Evolutionary conservation across 805 yeast genomes (phyloP), one percentile per base, ranked within the genome.

Genomic region (Nakazawaea holstii): DNA sequence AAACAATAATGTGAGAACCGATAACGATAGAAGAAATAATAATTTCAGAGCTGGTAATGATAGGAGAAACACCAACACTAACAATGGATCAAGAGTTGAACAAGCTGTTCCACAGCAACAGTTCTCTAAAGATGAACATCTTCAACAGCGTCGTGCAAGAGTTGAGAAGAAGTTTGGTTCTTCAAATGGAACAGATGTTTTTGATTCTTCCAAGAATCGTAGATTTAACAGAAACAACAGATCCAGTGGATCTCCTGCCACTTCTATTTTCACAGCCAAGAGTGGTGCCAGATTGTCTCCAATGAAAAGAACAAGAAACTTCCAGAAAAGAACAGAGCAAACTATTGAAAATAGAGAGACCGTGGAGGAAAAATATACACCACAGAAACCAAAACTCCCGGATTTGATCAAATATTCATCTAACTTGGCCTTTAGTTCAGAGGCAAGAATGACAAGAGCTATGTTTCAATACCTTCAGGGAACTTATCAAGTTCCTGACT

Each of bases 381-480:
- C 49, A 26, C 10, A 26, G 14, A 35, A 35, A 14, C 49, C 49
- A n/a, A 27, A n/a, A 9, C 49, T 40, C 30, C 31, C 45, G 2
- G 49, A 46, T 13, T 46, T 46, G 39, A 26, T 46, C 35, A 46
- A 30, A 33, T 40, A 28, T 33, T 46, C 49, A 15, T 40, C 49
- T 4, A 33, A 46, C 6, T 46, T 46, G 32, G 40, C 49, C 14
- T 46, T 32, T 41, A 46, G 41, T 24, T 14, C 17, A 14, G 49
- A 46, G 38, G 27, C 49, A 8, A 39, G 49, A 35, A 29, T 46
- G 29, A 40, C 49, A 5, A 40, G 49, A 40, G 49, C 49, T 29
- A 8, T 46, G 6, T 35, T 46, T 1, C 49, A 46, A 35, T 30
- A 35, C 7, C 32, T 46, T 15, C 14, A 40, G 4, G n/a, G 29